Percentiles rank a stretch among this genome's conserved stretches.
These are phyloP conservation scores for Paulownia fortunei DNA, from an alignment of 257 asterid species.

Conservation along the genomic window DNA sequence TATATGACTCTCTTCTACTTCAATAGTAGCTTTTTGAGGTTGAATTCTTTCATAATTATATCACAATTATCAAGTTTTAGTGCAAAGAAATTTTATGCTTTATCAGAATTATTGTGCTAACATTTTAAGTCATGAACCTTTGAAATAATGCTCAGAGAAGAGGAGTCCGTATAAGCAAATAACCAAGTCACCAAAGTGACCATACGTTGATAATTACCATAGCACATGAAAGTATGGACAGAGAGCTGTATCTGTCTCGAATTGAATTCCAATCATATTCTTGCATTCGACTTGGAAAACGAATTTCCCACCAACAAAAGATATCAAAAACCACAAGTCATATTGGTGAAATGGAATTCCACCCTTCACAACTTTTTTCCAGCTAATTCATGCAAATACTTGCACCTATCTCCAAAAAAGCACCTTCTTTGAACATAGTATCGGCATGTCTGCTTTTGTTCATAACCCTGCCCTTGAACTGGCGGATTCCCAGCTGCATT, in stretches of 20 bases:
- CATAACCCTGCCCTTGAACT: conserved; percentile 25
- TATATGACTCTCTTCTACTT: too few relatives aligned
- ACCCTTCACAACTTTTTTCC: background rate
- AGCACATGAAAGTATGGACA: background rate
- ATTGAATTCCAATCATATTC: background rate
- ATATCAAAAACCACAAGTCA: background rate
- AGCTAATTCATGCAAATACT: conserved; percentile 48
- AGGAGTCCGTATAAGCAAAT: too few relatives aligned
- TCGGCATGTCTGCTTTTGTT: conserved; percentile 46
- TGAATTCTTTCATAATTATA: too few relatives aligned
- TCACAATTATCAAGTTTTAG: too few relatives aligned
- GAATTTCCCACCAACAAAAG: conserved; percentile 8
- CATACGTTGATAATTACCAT: background rate
- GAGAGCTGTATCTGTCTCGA: background rate
- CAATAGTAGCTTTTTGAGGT: too few relatives aligned
- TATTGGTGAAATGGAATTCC: background rate
- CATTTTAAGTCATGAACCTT: too few relatives aligned
- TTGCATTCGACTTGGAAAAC: conserved; percentile 2
- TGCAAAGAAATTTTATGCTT: too few relatives aligned
- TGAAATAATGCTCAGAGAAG: too few relatives aligned
- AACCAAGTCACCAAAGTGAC: too few relatives aligned
- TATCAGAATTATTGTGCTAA: too few relatives aligned
- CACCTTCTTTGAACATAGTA: conserved; percentile 70
- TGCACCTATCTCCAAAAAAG: conserved; percentile 69
- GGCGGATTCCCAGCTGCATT: conserved; percentile 26